Base-by-base conservation (phyloP, 192 early-diverging fungal species). In the Neocallimastix lanati region DNA sequence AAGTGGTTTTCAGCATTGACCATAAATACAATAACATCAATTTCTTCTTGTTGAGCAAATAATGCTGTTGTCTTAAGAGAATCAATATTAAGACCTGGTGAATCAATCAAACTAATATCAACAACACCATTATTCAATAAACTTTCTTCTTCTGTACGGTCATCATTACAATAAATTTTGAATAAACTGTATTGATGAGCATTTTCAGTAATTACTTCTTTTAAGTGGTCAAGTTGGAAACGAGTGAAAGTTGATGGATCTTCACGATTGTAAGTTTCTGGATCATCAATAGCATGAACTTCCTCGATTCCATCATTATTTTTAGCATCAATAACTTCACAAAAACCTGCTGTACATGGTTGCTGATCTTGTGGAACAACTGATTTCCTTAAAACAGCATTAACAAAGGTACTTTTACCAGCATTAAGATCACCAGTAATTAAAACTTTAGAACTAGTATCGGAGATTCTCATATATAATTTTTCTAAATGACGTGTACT, bases 1-100 rank as follows among this genome's bases (percentile, higher is more conserved):
- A 99, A 98, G 85, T 99, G 98, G 84, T 99, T 99, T 85, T 98
- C 97, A 18, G 97, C 96, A 84, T 95, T 95, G 78, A 99, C 98
- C 28, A 99, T 94, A 90, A 99, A 99, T 3, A 99, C 94, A 80
- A 99, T 93, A 27, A 98, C 98, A 84, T 99, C 98, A 83, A 99
- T 99, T 84, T 97, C 96, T 83, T 98, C 95, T 84, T 99, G 98
- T 78, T 95, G 92, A 16, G 96, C 94, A 91, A 99, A 98, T 12
- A 98, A 87, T 76, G 94, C 93, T 15, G 94, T 98, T 15, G 98
- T 99, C 86, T 99, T 98, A 83, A 97, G 90, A 77, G 95, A 95
- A 85, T 99, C 98, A 77, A 94, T 94, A 87, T 99, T 99, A 80
- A 99, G 88, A 28, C 98, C 98, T 25, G 98, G 98, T 13, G 96